These are phyloP conservation scores for Paulownia fortunei DNA, from an alignment of 257 asterid genomes.

Conservation along the genomic window DNA sequence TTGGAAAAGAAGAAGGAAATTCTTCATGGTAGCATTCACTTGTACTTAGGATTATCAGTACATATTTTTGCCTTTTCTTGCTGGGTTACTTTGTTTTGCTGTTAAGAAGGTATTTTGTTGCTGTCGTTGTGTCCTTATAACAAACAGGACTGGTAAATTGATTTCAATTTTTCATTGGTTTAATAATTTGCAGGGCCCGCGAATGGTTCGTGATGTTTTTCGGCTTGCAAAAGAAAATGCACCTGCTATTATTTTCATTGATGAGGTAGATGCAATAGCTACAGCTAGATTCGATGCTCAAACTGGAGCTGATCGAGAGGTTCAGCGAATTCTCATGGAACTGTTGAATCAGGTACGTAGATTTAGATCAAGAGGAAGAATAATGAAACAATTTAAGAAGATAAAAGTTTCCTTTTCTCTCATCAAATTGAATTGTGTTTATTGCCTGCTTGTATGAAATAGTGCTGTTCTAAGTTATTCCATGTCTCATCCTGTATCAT, in stretches of 20 bases:
- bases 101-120: neutral
- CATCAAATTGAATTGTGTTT: neutral
- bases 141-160: neutral
- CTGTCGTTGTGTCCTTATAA: neutral
- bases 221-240: constrained; percentile 93
- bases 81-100: neutral
- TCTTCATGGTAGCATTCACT: neutral
- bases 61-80: constrained; percentile 1
- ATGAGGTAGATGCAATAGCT: constrained; percentile 92
- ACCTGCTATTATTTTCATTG: constrained; percentile 86
- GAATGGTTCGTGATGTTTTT: constrained; percentile 92
- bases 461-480: neutral
- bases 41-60: neutral
- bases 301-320: constrained; percentile 93
- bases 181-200: constrained; percentile 62
- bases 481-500: neutral
- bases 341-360: constrained; percentile 70
- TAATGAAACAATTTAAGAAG: neutral
- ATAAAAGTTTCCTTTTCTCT: neutral
- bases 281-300: constrained; percentile 93
- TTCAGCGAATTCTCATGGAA: constrained; percentile 90
- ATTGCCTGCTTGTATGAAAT: constrained; percentile 6
- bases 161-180: neutral
- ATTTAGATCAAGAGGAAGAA: neutral
- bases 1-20: neutral